A percentile compares a stretch with the other conserved stretches of the same genome.
Conservation (phyloP, 2,329 filamentous ascomycete genomes). For the Fusarium vanettenii region DNA sequence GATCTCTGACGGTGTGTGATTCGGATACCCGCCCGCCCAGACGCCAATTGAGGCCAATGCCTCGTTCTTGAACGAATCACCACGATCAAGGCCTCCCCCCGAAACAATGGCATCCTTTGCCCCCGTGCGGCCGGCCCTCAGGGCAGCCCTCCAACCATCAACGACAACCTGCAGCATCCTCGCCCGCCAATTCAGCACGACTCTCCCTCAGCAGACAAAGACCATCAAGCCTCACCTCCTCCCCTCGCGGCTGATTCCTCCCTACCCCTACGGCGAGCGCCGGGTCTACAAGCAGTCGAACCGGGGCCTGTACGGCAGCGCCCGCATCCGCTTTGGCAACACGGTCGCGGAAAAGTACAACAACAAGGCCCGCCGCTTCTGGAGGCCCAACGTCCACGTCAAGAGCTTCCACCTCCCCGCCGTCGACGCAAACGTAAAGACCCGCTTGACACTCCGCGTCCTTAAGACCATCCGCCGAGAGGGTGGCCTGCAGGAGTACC, state of each 20-base stretch:
- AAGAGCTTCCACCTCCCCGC: slow-evolving; percentile 75
- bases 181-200: slow-evolving; percentile 52
- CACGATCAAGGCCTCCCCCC: neutral
- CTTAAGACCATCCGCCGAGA: slow-evolving; percentile 82
- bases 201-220: slow-evolving; percentile 50
- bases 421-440: slow-evolving; percentile 72
- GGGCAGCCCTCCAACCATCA: slow-evolving; percentile 22
- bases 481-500: slow-evolving; percentile 91
- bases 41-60: slow-evolving; percentile 41
- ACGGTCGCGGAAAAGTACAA: slow-evolving; percentile 76
- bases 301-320: slow-evolving; percentile 76
- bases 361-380: slow-evolving; percentile 77
- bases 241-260: slow-evolving; percentile 64
- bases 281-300: slow-evolving; percentile 84
- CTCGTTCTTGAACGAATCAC: slow-evolving; percentile 18
- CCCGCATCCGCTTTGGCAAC: slow-evolving; percentile 83
- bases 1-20: slow-evolving; percentile 30
- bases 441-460: slow-evolving; percentile 76
- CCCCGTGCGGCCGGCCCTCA: slow-evolving; percentile 35
- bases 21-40: slow-evolving; percentile 8
- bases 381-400: slow-evolving; percentile 79
- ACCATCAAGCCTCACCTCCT: slow-evolving; percentile 58
- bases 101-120: slow-evolving; percentile 38
- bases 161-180: neutral
- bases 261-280: slow-evolving; percentile 79